Evolutionary conservation across 1,284 basidiomycete genomes (phyloP).

Genomic region (Melampsora americana): DNA sequence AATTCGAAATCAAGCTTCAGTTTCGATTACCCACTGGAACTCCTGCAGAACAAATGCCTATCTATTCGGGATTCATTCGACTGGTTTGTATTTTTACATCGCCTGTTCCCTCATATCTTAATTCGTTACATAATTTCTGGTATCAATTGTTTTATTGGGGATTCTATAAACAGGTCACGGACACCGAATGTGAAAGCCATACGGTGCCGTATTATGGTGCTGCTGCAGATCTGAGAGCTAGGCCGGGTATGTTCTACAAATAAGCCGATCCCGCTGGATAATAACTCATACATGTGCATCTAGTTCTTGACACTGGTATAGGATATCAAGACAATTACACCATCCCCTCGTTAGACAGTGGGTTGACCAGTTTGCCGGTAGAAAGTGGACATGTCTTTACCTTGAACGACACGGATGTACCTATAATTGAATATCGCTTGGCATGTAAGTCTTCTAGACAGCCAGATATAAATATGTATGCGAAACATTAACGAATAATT

Average conservation of each 20-base stretch:
- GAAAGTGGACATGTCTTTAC: slow-evolving; percentile 23
- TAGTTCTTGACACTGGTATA: slow-evolving; percentile 37
- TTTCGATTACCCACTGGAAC: slow-evolving; percentile 29
- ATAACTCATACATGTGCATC: not conserved
- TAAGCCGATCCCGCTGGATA: not conserved
- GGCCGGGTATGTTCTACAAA: slow-evolving; percentile 18
- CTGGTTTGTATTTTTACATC: slow-evolving; percentile 11
- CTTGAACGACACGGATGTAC: slow-evolving; percentile 29
- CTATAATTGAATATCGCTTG: slow-evolving; percentile 37
- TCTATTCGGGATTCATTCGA: slow-evolving; percentile 37
- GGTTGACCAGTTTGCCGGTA: slow-evolving; percentile 35
- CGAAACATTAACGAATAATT: not conserved
- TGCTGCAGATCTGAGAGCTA: slow-evolving; percentile 15
- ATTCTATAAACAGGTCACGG: slow-evolving; percentile 8
- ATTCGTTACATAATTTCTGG: too few relatives aligned
- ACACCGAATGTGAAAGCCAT: slow-evolving; percentile 39
- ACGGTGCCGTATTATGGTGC: slow-evolving; percentile 41
- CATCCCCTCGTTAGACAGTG: slow-evolving; percentile 41
- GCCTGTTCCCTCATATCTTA: not conserved
- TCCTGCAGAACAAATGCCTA: slow-evolving; percentile 15
- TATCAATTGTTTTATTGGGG: too few relatives aligned
- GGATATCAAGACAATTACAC: slow-evolving; percentile 39
- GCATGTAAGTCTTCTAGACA: slow-evolving; percentile 22
- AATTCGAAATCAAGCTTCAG: slow-evolving; percentile 6
- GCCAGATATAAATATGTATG: not conserved